phyloP scores from a whole-genome alignment of 768 basidiomycete genomes.

The Rhodosporidiobolus sp. region DNA sequence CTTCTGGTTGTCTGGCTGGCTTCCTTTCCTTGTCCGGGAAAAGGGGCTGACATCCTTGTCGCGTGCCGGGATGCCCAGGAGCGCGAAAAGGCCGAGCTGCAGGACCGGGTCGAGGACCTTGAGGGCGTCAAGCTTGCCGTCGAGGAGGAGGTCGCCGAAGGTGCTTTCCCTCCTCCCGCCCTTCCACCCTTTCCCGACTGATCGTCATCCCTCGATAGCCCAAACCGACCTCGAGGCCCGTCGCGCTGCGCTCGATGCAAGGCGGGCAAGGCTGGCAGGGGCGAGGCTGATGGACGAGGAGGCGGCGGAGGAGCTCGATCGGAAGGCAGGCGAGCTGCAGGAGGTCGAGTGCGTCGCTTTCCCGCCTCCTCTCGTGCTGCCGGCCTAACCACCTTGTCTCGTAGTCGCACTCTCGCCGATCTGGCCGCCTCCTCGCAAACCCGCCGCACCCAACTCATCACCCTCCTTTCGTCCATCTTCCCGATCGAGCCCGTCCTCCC shows the following conservation, averaged over 20 bases:
- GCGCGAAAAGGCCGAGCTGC: constrained; percentile 18
- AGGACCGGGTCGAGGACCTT: constrained; percentile 18
- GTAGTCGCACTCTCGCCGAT: not conserved
- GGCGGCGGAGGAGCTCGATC: not conserved
- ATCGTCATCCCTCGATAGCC: too few species aligned
- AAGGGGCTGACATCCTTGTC: too few species aligned
- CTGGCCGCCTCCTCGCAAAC: constrained; percentile 13
- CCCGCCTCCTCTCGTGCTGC: not conserved
- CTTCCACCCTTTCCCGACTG: not conserved
- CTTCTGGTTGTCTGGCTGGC: not conserved
- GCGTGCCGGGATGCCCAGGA: constrained; percentile 29
- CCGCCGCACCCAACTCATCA: constrained; percentile 55
- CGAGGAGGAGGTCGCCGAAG: constrained; percentile 37
- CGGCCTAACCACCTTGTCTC: too few species aligned
- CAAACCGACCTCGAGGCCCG: not conserved
- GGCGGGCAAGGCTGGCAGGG: constrained; percentile 19
- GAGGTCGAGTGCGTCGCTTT: constrained; percentile 4
- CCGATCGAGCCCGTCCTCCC: constrained; percentile 84
- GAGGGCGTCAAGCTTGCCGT: constrained; percentile 10
- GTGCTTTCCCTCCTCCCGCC: not conserved
- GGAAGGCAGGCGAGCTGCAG: not conserved
- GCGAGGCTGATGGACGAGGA: constrained; percentile 12
- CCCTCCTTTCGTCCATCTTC: constrained; percentile 68
- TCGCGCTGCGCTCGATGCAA: constrained; percentile 21
- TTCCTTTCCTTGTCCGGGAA: not conserved